A percentile compares a stretch with the other conserved stretches of the same genome.
These are phyloP conservation scores for Penicillium atrosanguineum DNA, from an alignment of 495 filamentous ascomycete genomes.

Conservation along the genomic window DNA sequence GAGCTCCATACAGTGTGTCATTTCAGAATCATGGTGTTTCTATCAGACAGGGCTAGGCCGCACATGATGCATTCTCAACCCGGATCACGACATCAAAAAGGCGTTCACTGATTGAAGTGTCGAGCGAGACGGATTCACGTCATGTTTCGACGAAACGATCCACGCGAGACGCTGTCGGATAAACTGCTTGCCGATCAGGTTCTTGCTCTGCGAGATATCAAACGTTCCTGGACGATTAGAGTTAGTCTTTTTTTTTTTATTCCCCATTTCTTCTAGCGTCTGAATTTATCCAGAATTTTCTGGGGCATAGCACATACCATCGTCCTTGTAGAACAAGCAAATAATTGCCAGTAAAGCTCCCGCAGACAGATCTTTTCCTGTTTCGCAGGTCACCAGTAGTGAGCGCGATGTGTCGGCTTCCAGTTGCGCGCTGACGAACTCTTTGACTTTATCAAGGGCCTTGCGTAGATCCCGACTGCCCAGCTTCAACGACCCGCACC, in stretches of 20 bases:
- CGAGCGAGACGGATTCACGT: conserved; percentile 73
- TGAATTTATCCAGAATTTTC: conserved; percentile 7
- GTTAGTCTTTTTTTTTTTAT: conserved; percentile 18
- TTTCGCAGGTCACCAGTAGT: conserved; percentile 58
- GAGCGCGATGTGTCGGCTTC: conserved; percentile 27
- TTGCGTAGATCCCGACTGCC: conserved; percentile 73
- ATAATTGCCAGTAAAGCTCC: conserved; percentile 60
- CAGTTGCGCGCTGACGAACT: conserved; percentile 43
- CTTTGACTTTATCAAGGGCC: conserved; percentile 53
- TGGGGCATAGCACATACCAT: conserved; percentile 36
- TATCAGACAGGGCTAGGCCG: background rate
- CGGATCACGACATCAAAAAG: conserved; percentile 65
- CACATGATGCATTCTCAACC: background rate
- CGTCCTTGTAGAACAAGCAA: conserved; percentile 59
- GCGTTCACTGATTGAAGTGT: conserved; percentile 86
- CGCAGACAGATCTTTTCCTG: conserved; percentile 64
- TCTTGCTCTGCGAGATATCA: conserved; percentile 22
- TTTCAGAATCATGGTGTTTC: background rate
- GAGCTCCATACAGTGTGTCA: conserved; percentile 2
- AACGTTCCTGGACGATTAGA: conserved; percentile 30
- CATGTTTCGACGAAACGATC: conserved; percentile 70
- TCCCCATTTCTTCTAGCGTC: conserved; percentile 25
- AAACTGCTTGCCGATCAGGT: conserved; percentile 63
- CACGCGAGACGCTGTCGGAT: conserved; percentile 74
- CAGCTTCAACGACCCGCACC: conserved; percentile 62